Evolutionary conservation across 164 flowering plant species (phyloP).

Genomic region (Santalum album): DNA sequence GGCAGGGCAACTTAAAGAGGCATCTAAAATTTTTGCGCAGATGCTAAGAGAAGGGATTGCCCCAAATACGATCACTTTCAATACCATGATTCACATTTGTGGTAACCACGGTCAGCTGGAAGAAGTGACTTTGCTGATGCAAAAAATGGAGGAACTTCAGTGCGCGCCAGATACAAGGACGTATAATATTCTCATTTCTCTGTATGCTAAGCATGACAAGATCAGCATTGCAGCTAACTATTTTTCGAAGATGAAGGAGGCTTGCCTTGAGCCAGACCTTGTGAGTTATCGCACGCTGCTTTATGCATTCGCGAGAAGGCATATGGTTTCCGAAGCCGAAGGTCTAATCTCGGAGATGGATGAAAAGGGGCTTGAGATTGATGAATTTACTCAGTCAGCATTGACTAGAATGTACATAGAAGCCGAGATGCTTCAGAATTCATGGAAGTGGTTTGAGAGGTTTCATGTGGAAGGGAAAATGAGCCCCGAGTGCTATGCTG

Average conservation of each 20-base stretch:
- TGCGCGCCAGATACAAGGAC: slow-evolving; percentile 87
- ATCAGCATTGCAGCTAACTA: slow-evolving; percentile 49
- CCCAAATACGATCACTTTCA: slow-evolving; percentile 81
- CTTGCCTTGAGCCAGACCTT: slow-evolving; percentile 52
- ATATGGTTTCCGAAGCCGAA: slow-evolving; percentile 74
- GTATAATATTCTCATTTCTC: slow-evolving; percentile 79
- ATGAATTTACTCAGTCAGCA: slow-evolving; percentile 85
- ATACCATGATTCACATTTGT: slow-evolving; percentile 85
- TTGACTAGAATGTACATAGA: slow-evolving; percentile 84
- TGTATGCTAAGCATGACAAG: slow-evolving; percentile 56
- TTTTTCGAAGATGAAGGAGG: slow-evolving; percentile 60
- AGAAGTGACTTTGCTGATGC: slow-evolving; percentile 58
- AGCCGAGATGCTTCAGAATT: slow-evolving; percentile 56
- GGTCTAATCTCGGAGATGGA: slow-evolving; percentile 70
- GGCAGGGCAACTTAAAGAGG: slow-evolving; percentile 74
- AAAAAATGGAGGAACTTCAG: slow-evolving; percentile 65
- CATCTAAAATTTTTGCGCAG: slow-evolving; percentile 45
- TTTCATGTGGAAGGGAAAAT: slow-evolving; percentile 59
- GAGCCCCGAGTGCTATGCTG: slow-evolving; percentile 85
- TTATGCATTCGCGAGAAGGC: slow-evolving; percentile 78
- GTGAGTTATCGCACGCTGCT: slow-evolving; percentile 84
- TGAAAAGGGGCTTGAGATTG: slow-evolving; percentile 49
- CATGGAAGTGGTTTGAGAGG: slow-evolving; percentile 86
- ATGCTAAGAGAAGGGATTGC: slow-evolving; percentile 70
- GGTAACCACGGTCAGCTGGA: slow-evolving; percentile 69